Conservation (phyloP, 2,329 filamentous ascomycete species). For the Fonsecaea erecta region DNA sequence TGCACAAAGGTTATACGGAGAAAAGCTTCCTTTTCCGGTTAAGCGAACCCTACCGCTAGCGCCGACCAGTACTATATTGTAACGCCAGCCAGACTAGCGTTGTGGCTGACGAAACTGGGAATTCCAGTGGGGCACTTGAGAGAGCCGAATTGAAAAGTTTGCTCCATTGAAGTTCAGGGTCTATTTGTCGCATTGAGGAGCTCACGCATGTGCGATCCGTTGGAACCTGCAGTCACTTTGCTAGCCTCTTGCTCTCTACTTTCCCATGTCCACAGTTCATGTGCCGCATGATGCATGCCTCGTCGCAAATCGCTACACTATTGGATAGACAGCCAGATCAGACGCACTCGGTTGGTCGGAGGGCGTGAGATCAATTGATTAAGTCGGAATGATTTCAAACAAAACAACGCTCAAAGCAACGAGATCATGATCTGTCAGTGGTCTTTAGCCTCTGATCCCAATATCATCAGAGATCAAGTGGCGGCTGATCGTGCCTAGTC, state of each 20-base stretch:
- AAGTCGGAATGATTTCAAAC: not conserved
- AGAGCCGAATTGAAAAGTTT: not conserved
- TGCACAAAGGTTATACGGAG: not conserved
- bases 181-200: not conserved
- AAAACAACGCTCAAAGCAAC: not conserved
- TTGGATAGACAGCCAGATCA: not conserved
- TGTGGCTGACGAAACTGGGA: not conserved
- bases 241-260: not conserved
- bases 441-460: not conserved
- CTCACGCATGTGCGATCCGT: not conserved
- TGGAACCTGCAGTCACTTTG: not conserved
- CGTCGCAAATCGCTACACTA: not conserved
- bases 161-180: not conserved
- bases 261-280: not conserved
- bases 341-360: not conserved
- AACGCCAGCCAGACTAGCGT: too few species aligned
- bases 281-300: too few species aligned
- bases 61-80: too few species aligned
- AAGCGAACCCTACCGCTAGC: slow-evolving; percentile 1
- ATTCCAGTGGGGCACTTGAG: not conserved
- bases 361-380: not conserved
- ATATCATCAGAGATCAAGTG: not conserved
- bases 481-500: not conserved
- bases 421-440: not conserved
- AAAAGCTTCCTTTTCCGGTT: not conserved